A percentile compares a stretch with the other conserved stretches of the same genome.
Conservation (phyloP, 1,284 basidiomycete genomes). For the Ganoderma resinaceum region DNA sequence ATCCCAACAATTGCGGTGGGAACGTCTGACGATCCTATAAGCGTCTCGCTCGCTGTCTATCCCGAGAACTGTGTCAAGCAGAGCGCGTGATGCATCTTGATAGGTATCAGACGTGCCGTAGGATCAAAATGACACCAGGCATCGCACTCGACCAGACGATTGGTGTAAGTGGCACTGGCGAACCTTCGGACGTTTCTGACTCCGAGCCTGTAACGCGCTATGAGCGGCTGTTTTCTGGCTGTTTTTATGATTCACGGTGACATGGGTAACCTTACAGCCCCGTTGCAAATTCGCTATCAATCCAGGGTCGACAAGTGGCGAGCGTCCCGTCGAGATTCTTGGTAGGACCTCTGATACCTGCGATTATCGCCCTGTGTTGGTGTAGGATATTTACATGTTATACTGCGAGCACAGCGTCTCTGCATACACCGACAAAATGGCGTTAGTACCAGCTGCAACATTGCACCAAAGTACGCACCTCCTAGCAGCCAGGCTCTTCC, state of each 20-base stretch:
- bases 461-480: background rate
- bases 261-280: background rate
- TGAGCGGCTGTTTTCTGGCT: background rate
- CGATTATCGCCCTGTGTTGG: background rate
- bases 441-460: background rate
- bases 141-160: background rate
- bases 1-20: background rate
- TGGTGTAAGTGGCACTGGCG: background rate
- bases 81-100: background rate
- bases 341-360: constrained; percentile 1
- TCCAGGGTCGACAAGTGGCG: background rate
- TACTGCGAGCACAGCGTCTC: background rate
- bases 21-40: background rate
- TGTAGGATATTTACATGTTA: background rate
- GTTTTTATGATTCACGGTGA: background rate
- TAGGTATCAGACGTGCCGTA: background rate
- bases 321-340: background rate
- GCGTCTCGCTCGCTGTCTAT: background rate
- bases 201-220: background rate
- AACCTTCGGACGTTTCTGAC: background rate
- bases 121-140: background rate
- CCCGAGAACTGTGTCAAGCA: background rate
- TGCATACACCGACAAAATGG: background rate
- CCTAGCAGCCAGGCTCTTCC: background rate
- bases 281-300: background rate